Evolutionary conservation across 2,329 filamentous ascomycete species (phyloP), one percentile per base, ranked within the genome.

Genomic region (Ceratocystis variospora): DNA sequence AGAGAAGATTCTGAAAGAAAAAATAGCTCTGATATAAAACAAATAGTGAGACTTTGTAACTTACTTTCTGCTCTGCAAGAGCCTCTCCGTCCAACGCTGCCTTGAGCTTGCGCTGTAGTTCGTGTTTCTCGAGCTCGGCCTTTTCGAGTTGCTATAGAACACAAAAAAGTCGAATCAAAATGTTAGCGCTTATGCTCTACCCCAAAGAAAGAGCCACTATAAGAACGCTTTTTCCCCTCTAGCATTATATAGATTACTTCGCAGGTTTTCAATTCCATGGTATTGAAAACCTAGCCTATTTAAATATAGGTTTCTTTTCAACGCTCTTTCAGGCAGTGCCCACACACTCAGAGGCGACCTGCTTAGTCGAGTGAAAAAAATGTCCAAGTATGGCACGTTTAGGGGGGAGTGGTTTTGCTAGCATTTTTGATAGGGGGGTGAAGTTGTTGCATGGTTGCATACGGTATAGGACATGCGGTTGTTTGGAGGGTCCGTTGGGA

Each of bases 91-190:
- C 78, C 67, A 81, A 78, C 12, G 79, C 77, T 45, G 78, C 76
- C 71, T 83, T 84, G 70, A 84, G 75, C 64, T 79, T 79, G 69
- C 78, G 77, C 71, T 83, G 81, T 46, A 84, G 73, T 66, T 84
- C 81, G 69, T 80, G 78, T 64, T 79, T 81, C 57, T 83, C 82
- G 69, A 80, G 77, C 69, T 85, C 82, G 15, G 79, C 77, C 71
- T 82, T 79, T 69, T 85, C 82, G 70, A 82, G 77, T 81, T 84
- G 82, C 81, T 84, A 70, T 10, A 57, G n/a, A 59, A 19, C 50
- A 46, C 44, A 63, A 41, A 59, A 65, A 62, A 65, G 55, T 59
- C 55, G 33, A 59, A 59, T 59, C 28, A 59, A 22, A 59, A 59
- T 59, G 55, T 59, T 59, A 59, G 55, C 17, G 55, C 55, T 17